Evolutionary conservation across 1,139 yeast genomes (phyloP), one percentile per base, ranked within the genome.

Genomic region (Taphrina populina): DNA sequence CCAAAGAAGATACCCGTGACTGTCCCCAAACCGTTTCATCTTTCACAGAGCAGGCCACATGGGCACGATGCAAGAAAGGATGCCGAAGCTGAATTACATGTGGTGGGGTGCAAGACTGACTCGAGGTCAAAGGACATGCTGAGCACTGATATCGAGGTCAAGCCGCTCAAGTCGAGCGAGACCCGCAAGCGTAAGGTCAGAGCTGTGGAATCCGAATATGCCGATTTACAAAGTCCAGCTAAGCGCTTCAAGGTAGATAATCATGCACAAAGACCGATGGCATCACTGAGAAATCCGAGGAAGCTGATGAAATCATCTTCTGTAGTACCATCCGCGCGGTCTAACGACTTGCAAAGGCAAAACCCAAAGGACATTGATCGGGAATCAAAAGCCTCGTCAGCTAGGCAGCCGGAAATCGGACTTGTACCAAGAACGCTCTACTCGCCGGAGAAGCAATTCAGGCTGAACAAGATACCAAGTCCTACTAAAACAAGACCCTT

Each of bases 391-490:
- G 8, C 27, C 23, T n/a, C n/a, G n/a, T n/a, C n/a, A n/a, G 29
- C 11, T 27, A 13, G 11, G 10, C 45, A 27, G 13, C 29, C 43
- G 6, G 29, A 20, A 20, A 27, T n/a, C 10, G 47, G 47, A 10
- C 29, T 29, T 15, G 47, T 43, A 1, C 47, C 47, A 8, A 15
- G 37, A 11, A 30, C 47, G 8, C 19, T 43, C 10, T 43, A 43
- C 15, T 43, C 47, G 11, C 47, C 47, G 2, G 47, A 43, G 37
- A 43, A 43, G 37, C 35, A 30, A 20, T 29, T 29, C 27, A 20
- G 27, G 6, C n/a, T 20, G 21, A 29, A 43, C 37, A 43, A 30
- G 29, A 13, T 20, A 7, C 26, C 37, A 5, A 43, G 47, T 43
- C 19, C 36, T 11, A 43, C 47, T 26, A 43, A 43, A 19, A 35